These are phyloP conservation scores for Colletotrichum australisinense DNA, from an alignment of 2,329 filamentous ascomycete species.

Conservation along the genomic window DNA sequence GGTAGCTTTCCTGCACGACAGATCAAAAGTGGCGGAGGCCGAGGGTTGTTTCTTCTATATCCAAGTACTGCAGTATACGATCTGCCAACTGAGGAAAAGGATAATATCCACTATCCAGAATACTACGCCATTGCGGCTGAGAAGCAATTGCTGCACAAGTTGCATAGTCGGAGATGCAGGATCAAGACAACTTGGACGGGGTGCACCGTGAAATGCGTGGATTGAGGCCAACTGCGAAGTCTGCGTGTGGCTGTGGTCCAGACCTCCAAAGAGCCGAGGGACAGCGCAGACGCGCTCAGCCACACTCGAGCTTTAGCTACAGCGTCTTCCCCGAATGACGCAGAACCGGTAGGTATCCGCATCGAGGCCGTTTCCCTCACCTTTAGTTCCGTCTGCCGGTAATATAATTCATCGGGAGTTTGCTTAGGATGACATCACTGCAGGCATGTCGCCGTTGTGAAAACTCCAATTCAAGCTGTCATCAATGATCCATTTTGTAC, in stretches of 20 bases:
- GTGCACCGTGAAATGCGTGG: not conserved
- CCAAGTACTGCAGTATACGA: not conserved
- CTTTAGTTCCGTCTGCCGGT: not conserved
- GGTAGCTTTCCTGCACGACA: too few relatives aligned
- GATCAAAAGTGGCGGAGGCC: too few relatives aligned
- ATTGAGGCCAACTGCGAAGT: not conserved
- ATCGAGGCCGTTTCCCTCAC: not conserved
- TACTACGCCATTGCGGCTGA: not conserved
- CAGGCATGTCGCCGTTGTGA: not conserved
- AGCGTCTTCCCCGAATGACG: conserved; percentile 31
- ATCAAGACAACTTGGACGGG: not conserved
- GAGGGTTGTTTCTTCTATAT: not conserved
- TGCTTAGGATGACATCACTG: not conserved
- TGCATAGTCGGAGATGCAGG: not conserved
- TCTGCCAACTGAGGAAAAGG: not conserved
- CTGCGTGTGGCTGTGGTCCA: not conserved
- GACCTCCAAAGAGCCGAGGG: too few relatives aligned
- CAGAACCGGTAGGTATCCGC: not conserved
- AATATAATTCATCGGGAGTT: not conserved
- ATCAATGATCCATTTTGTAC: too few relatives aligned
- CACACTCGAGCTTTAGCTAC: not conserved
- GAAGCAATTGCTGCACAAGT: not conserved
- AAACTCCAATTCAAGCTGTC: too few relatives aligned
- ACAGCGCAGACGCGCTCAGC: not conserved
- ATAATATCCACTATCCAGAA: not conserved